These are phyloP conservation scores for Dalbergia cochinchinensis DNA, from an alignment of 306 rosid genomes.

Conservation along the genomic window DNA sequence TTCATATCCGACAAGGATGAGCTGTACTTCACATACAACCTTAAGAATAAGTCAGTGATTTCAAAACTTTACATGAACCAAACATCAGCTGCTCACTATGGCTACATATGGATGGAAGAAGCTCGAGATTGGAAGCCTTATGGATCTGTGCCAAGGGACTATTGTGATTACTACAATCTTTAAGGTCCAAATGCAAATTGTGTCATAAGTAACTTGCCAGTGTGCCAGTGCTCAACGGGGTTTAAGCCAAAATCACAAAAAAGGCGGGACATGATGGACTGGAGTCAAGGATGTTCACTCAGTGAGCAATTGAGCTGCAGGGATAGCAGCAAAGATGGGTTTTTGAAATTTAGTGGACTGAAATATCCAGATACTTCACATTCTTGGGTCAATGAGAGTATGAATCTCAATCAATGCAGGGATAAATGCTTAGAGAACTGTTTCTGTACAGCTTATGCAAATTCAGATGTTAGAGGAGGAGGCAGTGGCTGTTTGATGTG, in stretches of 20 bases:
- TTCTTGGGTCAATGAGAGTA: constrained; percentile 55
- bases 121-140: constrained; percentile 54
- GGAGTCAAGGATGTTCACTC: constrained; percentile 60
- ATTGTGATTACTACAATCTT: constrained; percentile 53
- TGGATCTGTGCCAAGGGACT: constrained; percentile 53
- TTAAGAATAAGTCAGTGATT: constrained; percentile 43
- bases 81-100: constrained; percentile 25
- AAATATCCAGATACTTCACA: constrained; percentile 59
- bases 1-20: constrained; percentile 53
- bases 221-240: constrained; percentile 58
- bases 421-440: constrained; percentile 60
- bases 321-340: constrained; percentile 44
- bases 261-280: constrained; percentile 58
- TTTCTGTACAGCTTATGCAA: constrained; percentile 63
- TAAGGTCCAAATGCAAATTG: constrained; percentile 62
- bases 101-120: constrained; percentile 51
- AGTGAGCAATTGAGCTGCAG: constrained; percentile 45
- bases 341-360: constrained; percentile 45
- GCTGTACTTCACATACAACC: constrained; percentile 51
- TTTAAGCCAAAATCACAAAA: constrained; percentile 56
- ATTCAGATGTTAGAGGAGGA: constrained; percentile 52
- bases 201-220: constrained; percentile 43
- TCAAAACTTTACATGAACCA: constrained; percentile 59
- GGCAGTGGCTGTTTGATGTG: constrained; percentile 71
- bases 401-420: constrained; percentile 57